Conservation (phyloP, 306 rosid genomes). For the Glycine tomentella region DNA sequence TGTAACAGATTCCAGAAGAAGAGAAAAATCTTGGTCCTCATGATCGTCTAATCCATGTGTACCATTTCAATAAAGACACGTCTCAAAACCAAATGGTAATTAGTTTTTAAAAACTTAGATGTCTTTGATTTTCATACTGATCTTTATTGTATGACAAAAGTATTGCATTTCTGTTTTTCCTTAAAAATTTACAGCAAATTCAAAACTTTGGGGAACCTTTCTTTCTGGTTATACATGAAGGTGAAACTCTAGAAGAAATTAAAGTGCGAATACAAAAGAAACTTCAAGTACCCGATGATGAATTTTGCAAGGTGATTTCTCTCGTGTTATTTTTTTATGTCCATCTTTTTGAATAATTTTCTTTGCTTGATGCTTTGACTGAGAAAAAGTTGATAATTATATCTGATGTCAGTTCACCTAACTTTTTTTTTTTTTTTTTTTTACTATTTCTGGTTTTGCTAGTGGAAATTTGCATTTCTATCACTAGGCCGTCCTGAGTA, state of each 20-base stretch:
- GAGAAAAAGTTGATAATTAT: not conserved
- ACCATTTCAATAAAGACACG: conserved; percentile 84
- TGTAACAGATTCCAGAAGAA: conserved; percentile 75
- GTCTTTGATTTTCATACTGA: not conserved
- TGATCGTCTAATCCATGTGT: conserved; percentile 79
- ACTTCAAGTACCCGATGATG: conserved; percentile 80
- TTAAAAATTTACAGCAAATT: conserved; percentile 67
- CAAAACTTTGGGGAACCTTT: conserved; percentile 92
- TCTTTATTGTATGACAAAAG: not conserved
- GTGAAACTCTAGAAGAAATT: conserved; percentile 78
- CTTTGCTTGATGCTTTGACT: conserved; percentile 30
- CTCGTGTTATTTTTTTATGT: conserved; percentile 1
- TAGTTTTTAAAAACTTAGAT: conserved; percentile 15
- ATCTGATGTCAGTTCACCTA: conserved; percentile 20
- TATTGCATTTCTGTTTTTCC: conserved; percentile 9
- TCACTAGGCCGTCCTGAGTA: conserved; percentile 89
- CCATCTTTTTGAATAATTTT: conserved; percentile 23
- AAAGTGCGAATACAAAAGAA: conserved; percentile 76
- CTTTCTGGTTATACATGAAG: conserved; percentile 84
- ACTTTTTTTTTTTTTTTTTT: not conserved
- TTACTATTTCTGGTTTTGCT: conserved; percentile 38
- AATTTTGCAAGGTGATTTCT: conserved; percentile 73
- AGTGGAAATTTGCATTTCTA: conserved; percentile 93
- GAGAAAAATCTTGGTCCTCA: conserved; percentile 79
- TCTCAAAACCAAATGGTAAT: conserved; percentile 80